These are phyloP conservation scores for Isatis lusitanica DNA, from an alignment of 441 rosid genomes.

Conservation along the genomic window DNA sequence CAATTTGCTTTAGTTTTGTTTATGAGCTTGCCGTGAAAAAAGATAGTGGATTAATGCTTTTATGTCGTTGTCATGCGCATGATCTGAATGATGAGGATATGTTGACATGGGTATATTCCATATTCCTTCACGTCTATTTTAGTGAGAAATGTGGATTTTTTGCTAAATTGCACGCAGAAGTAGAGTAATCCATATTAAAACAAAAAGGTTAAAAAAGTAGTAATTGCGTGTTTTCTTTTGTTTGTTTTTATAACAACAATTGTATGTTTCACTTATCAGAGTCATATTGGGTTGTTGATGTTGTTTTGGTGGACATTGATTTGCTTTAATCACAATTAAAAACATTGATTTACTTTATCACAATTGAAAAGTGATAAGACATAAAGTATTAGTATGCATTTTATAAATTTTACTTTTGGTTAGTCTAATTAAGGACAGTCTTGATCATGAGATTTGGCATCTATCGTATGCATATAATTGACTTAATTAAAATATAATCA, in stretches of 20 bases:
- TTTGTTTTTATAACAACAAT: constrained; percentile 13
- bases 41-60: constrained; percentile 6
- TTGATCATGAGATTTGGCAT: background rate
- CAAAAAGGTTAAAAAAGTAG: background rate
- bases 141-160: background rate
- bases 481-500: background rate
- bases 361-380: background rate
- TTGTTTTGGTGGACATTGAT: constrained; percentile 13
- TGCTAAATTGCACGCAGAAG: background rate
- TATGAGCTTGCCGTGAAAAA: background rate
- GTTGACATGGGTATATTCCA: constrained; percentile 14
- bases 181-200: background rate
- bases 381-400: background rate
- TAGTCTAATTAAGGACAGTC: background rate
- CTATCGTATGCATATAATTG: background rate
- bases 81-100: constrained; percentile 20
- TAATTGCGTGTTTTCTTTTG: background rate
- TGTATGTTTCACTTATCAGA: constrained; percentile 21
- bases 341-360: constrained; percentile 3
- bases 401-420: background rate
- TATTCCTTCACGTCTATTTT: constrained; percentile 3
- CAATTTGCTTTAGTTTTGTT: constrained; percentile 11
- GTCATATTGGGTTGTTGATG: constrained; percentile 26
- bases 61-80: constrained; percentile 18
- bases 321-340: background rate